Percentiles rank a stretch among this genome's conserved stretches.
These are phyloP conservation scores for Rhododendron williamsianum DNA, from an alignment of 148 eudicot species.

Conservation along the genomic window DNA sequence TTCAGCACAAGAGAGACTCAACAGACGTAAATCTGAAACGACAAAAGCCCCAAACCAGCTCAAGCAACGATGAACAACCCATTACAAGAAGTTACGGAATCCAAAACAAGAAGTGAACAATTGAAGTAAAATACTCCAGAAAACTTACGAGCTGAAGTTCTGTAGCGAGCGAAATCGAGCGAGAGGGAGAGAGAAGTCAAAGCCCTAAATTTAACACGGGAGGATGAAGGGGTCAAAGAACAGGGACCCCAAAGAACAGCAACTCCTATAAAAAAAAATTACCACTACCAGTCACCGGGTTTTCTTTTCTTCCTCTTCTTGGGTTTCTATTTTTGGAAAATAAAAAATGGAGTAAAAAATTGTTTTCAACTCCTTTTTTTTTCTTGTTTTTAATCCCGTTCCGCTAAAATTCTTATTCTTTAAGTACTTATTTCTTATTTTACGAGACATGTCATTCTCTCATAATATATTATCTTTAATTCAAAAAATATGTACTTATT, in stretches of 20 bases:
- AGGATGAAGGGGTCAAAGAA: background rate
- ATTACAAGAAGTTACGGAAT: background rate
- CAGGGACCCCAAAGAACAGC: background rate
- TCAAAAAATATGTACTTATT: too few species aligned
- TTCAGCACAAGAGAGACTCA: background rate
- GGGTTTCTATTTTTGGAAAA: too few species aligned
- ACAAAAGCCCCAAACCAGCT: slow-evolving; percentile 7
- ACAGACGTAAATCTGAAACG: background rate
- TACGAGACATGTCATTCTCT: too few species aligned
- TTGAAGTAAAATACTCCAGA: too few species aligned
- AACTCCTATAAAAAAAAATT: background rate
- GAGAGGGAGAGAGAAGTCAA: background rate
- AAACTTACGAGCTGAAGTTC: slow-evolving; percentile 5
- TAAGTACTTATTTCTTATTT: too few species aligned
- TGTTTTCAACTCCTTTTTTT: too few species aligned
- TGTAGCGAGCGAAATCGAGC: background rate
- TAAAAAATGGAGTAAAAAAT: too few species aligned
- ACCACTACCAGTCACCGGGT: background rate
- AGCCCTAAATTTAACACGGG: slow-evolving; percentile 3
- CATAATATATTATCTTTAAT: too few species aligned
- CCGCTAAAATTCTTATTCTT: too few species aligned
- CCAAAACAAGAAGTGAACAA: background rate
- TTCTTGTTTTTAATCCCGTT: too few species aligned
- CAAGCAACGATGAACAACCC: background rate
- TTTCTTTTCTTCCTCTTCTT: background rate